A percentile compares a stretch with the other conserved stretches of the same genome.
Evolutionary conservation across 306 rosid genomes (phyloP).

Genomic region (Comarum palustre): DNA sequence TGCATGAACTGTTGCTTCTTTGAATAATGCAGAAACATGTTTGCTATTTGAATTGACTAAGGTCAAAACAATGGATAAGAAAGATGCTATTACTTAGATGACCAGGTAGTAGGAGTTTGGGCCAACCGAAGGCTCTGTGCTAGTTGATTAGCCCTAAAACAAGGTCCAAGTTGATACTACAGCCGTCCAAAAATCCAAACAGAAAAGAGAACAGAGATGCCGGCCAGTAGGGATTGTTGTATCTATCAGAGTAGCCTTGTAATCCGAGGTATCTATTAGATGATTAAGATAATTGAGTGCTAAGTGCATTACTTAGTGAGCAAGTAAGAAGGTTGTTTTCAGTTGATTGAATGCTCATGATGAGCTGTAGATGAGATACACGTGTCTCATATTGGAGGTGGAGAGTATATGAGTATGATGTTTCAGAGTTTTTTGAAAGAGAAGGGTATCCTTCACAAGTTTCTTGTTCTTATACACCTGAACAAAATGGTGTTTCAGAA

Average conservation of each 20-base stretch:
- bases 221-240: conserved; percentile 7
- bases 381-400: too few relatives aligned
- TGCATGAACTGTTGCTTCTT: background rate
- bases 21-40: background rate
- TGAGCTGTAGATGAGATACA: too few relatives aligned
- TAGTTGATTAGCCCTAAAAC: too few relatives aligned
- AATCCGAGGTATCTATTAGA: conserved; percentile 1
- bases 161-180: background rate
- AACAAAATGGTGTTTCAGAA: too few relatives aligned
- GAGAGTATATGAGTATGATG: too few relatives aligned
- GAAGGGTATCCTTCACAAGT: too few relatives aligned
- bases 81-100: background rate
- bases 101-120: background rate
- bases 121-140: background rate
- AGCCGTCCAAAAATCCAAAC: background rate
- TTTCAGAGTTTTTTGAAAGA: too few relatives aligned
- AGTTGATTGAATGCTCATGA: too few relatives aligned
- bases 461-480: too few relatives aligned
- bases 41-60: background rate
- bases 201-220: background rate
- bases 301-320: too few relatives aligned
- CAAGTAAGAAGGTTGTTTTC: too few relatives aligned
- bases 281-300: too few relatives aligned
- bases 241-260: background rate
- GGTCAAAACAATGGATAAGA: background rate